These are phyloP conservation scores for Deuterostichococcus epilithicus DNA, from an alignment of 139 green algal species.

Conservation along the genomic window DNA sequence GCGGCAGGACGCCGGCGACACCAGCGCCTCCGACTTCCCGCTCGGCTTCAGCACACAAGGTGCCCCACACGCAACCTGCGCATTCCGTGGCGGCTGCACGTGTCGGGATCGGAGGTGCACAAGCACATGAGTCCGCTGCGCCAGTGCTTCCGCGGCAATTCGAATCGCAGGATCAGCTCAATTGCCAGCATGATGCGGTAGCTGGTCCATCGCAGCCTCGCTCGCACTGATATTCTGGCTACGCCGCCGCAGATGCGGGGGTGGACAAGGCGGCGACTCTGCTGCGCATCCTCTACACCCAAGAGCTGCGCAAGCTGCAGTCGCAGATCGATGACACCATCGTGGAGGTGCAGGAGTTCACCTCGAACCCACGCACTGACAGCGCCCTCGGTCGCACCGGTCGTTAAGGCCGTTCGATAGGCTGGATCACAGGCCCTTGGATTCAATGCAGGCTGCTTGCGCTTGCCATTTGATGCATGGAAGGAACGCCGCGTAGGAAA, in stretches of 20 bases:
- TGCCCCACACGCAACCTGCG: neutral
- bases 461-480: too few species aligned
- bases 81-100: neutral
- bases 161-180: too few species aligned
- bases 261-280: conserved; percentile 47
- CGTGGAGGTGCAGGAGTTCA: conserved; percentile 42
- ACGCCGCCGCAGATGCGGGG: conserved; percentile 27
- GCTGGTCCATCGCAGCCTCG: too few species aligned
- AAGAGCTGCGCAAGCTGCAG: conserved; percentile 54
- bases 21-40: conserved; percentile 1
- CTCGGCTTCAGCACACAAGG: conserved; percentile 34
- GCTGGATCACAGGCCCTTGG: too few species aligned
- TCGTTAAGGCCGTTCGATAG: conserved; percentile 28
- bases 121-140: neutral
- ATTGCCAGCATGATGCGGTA: too few species aligned
- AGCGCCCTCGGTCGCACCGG: conserved; percentile 48
- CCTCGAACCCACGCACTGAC: conserved; percentile 60
- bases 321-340: conserved; percentile 4
- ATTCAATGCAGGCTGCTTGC: too few species aligned
- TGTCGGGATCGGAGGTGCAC: neutral
- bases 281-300: conserved; percentile 64
- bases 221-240: neutral
- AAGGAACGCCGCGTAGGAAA: too few species aligned
- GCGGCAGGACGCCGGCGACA: neutral
- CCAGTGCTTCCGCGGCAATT: neutral